A percentile compares a stretch with the other conserved stretches of the same genome.
Evolutionary conservation across 2,329 filamentous ascomycete species (phyloP).

Genomic region (Myriangium duriaei): DNA sequence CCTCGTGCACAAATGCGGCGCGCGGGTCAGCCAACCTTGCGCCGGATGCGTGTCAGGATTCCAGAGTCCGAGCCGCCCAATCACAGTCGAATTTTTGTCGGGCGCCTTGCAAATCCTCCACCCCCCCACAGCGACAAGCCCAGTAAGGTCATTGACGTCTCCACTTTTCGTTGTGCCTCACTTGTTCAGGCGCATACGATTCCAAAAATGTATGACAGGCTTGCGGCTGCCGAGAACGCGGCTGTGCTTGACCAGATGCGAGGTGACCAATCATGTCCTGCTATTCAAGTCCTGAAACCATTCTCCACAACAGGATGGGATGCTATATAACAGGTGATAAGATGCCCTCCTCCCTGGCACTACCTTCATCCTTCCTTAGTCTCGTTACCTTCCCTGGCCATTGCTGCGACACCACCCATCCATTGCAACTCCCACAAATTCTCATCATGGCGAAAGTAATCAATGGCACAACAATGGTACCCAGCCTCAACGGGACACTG

Average conservation of each 20-base stretch:
- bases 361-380: not conserved
- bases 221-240: too few species aligned
- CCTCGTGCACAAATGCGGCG: too few species aligned
- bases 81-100: too few species aligned
- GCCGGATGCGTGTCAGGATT: too few species aligned
- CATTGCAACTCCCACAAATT: not conserved
- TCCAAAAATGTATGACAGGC: too few species aligned
- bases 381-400: not conserved
- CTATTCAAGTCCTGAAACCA: too few species aligned
- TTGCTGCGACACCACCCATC: not conserved
- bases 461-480: conserved; percentile 7
- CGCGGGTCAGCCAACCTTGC: too few species aligned
- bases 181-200: too few species aligned
- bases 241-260: not conserved
- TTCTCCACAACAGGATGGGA: not conserved
- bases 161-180: not conserved
- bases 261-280: too few species aligned
- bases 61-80: not conserved
- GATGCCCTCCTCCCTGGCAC: not conserved
- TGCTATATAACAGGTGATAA: not conserved
- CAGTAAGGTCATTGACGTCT: not conserved
- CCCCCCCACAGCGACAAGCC: not conserved
- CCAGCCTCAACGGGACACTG: conserved; percentile 5
- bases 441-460: conserved; percentile 4
- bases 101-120: not conserved